phyloP scores from a whole-genome alignment of 2,329 filamentous ascomycete genomes.

The Acarospora socialis region DNA sequence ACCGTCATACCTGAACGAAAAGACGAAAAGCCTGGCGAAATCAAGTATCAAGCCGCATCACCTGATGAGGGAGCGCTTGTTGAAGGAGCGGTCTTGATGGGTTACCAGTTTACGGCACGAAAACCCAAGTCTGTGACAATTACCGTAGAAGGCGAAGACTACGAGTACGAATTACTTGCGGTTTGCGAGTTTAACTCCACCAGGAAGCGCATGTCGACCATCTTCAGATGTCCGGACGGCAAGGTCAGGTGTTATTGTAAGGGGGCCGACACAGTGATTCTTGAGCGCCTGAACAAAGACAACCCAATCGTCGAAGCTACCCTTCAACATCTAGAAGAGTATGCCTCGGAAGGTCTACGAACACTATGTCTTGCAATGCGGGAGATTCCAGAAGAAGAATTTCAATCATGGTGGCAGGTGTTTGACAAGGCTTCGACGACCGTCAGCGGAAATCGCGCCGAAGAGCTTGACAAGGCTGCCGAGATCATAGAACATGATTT shows the following conservation, averaged over 20 bases:
- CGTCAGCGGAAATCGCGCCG: constrained; percentile 78
- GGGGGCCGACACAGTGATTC: constrained; percentile 91
- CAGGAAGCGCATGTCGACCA: constrained; percentile 91
- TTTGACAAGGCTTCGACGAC: constrained; percentile 83
- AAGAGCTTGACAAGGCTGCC: constrained; percentile 92
- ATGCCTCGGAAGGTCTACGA: constrained; percentile 86
- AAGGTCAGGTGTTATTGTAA: constrained; percentile 92
- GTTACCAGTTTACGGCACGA: constrained; percentile 80
- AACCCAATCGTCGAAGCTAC: constrained; percentile 85
- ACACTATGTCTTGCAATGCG: constrained; percentile 92
- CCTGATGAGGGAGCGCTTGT: constrained; percentile 96
- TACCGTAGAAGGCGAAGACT: constrained; percentile 53
- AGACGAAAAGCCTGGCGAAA: constrained; percentile 60
- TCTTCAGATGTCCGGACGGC: constrained; percentile 91
- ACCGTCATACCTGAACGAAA: constrained; percentile 89
- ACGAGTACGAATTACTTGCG: constrained; percentile 79
- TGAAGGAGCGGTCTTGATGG: constrained; percentile 70
- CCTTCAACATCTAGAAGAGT: constrained; percentile 90
- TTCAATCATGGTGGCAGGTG: constrained; percentile 69
- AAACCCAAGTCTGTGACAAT: constrained; percentile 84
- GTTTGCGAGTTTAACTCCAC: constrained; percentile 99
- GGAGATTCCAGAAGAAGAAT: constrained; percentile 81
- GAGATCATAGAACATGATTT: constrained; percentile 92
- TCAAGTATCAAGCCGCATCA: constrained; percentile 96
- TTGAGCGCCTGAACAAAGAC: constrained; percentile 72